Evolutionary conservation across 106 monocot species (phyloP).

Genomic region (Cymbidium sinense): DNA sequence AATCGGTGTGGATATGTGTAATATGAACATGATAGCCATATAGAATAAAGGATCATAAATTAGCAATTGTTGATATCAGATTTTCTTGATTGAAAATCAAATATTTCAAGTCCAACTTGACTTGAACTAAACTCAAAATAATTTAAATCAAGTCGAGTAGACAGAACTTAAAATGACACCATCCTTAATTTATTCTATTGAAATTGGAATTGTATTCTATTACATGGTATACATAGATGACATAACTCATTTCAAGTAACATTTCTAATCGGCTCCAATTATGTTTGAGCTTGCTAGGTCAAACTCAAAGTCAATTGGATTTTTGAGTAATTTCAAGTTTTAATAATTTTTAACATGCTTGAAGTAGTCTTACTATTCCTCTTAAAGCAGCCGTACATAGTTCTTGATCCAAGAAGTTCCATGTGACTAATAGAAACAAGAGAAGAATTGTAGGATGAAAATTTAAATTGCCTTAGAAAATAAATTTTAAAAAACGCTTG

Average conservation of each 20-base stretch:
- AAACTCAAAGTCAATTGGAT: not conserved
- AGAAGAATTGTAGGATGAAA: not conserved
- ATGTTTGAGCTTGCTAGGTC: not conserved
- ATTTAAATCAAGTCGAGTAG: no score
- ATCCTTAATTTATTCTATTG: no score
- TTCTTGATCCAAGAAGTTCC: not conserved
- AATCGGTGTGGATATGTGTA: no score
- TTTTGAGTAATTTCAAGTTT: not conserved
- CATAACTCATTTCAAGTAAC: not conserved
- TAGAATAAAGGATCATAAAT: no score
- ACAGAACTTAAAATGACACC: no score
- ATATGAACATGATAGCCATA: no score
- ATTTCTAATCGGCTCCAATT: not conserved
- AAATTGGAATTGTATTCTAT: no score
- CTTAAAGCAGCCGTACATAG: not conserved
- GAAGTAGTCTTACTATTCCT: not conserved
- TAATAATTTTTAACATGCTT: not conserved
- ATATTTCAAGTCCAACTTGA: no score
- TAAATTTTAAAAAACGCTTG: not conserved
- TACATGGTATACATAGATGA: no score
- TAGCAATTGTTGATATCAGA: no score
- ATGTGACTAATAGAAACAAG: not conserved
- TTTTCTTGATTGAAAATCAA: no score
- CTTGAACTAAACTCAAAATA: no score
- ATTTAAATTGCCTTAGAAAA: not conserved